Percentiles rank a stretch among this genome's conserved stretches.
These are phyloP conservation scores for Fusarium keratoplasticum DNA, from an alignment of 2,329 filamentous ascomycete genomes.

Conservation along the genomic window DNA sequence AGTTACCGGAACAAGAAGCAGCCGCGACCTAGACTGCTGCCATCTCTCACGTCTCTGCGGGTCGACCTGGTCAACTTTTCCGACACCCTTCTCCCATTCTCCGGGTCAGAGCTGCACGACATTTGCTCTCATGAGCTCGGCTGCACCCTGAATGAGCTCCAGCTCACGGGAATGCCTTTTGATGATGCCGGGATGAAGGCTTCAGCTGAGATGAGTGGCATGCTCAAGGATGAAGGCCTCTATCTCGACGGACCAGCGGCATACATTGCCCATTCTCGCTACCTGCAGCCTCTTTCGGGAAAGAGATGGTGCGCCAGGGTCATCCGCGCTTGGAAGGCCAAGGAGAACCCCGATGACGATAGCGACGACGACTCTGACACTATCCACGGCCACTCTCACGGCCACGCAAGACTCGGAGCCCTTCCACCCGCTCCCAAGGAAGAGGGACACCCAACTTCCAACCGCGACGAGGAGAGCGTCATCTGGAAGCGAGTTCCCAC, in stretches of 20 bases:
- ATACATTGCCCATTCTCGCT: conserved; percentile 55
- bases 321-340: conserved; percentile 57
- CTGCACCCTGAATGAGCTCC: conserved; percentile 64
- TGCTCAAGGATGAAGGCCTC: conserved; percentile 66
- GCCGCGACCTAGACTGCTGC: conserved; percentile 58
- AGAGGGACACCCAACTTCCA: conserved; percentile 56
- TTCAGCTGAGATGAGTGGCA: conserved; percentile 60
- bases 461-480: conserved; percentile 56
- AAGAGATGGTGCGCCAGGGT: conserved; percentile 57
- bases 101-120: conserved; percentile 62
- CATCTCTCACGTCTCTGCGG: conserved; percentile 59
- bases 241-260: conserved; percentile 59
- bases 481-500: conserved; percentile 65
- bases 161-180: conserved; percentile 63
- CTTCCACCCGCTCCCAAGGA: conserved; percentile 57
- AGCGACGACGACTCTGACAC: conserved; percentile 43
- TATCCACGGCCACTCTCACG: conserved; percentile 39
- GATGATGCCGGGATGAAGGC: conserved; percentile 62
- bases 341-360: conserved; percentile 39
- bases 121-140: conserved; percentile 66
- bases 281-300: conserved; percentile 55
- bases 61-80: conserved; percentile 68
- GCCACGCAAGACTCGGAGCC: conserved; percentile 46
- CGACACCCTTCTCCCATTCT: conserved; percentile 57
- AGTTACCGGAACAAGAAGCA: conserved; percentile 48